Evolutionary conservation across 176 grass and related monocot genomes (phyloP).

Genomic region (Carex scoparia): DNA sequence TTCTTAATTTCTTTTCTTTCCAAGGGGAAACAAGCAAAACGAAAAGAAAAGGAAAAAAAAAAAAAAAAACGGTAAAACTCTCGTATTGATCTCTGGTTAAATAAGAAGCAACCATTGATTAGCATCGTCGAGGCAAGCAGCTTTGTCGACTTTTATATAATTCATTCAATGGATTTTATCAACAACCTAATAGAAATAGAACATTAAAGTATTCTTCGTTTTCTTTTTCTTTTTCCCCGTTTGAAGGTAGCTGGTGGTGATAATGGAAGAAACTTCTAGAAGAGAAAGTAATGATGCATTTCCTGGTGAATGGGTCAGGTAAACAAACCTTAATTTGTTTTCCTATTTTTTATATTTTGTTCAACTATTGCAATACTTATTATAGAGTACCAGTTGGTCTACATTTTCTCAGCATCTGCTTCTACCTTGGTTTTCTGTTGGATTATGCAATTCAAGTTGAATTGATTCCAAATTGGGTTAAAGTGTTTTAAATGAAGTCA

Average conservation of each 20-base stretch:
- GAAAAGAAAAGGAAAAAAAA: background rate
- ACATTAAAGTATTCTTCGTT: background rate
- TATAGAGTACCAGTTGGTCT: background rate
- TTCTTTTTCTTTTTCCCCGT: background rate
- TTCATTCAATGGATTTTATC: background rate
- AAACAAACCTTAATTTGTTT: background rate
- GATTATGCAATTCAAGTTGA: background rate
- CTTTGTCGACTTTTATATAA: too few relatives aligned
- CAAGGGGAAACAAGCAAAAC: too few relatives aligned
- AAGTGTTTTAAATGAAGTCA: background rate
- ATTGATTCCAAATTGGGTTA: background rate
- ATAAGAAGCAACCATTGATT: too few relatives aligned
- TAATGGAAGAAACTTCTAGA: constrained; percentile 6
- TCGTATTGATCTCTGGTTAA: background rate
- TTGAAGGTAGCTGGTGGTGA: background rate
- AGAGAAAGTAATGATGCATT: background rate
- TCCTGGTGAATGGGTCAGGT: constrained; percentile 19
- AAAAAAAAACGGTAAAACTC: background rate
- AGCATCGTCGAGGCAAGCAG: too few relatives aligned
- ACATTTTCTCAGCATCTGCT: background rate
- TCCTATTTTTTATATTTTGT: background rate
- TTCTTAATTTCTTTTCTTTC: background rate
- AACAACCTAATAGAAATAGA: background rate
- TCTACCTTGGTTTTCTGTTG: background rate
- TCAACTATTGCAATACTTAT: background rate